Percentiles rank a stretch among this genome's conserved stretches.
Conservation (phyloP, 768 basidiomycete species). For the Mycena alexandri region DNA sequence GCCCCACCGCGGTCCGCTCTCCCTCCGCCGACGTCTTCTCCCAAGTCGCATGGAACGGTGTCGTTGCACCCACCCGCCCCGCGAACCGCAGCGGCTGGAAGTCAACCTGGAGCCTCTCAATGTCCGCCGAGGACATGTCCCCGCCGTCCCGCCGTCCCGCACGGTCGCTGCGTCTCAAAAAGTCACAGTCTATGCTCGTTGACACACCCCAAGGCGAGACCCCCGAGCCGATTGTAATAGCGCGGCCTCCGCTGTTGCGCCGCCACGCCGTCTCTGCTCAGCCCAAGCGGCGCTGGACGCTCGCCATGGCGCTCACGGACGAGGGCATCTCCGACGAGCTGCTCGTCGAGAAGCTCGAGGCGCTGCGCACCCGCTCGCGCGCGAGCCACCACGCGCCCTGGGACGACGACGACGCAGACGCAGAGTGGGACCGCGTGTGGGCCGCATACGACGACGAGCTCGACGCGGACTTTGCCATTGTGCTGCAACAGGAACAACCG, state of each 20-base stretch:
- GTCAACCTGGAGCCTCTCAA: slow-evolving; percentile 30
- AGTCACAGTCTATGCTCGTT: slow-evolving; percentile 17
- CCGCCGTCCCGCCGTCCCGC: neutral
- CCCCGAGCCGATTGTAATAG: neutral
- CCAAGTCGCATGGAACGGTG: slow-evolving; percentile 29
- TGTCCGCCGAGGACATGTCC: neutral
- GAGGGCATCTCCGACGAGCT: slow-evolving; percentile 54
- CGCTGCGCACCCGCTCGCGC: slow-evolving; percentile 33
- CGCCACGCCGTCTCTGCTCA: slow-evolving; percentile 19
- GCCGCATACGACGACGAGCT: slow-evolving; percentile 33
- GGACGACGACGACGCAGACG: slow-evolving; percentile 3
- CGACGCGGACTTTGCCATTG: slow-evolving; percentile 17
- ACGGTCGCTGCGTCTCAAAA: neutral
- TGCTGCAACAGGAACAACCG: slow-evolving; percentile 14
- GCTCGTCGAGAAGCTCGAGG: slow-evolving; percentile 52
- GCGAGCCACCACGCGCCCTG: neutral
- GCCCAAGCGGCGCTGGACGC: slow-evolving; percentile 41
- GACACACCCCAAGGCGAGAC: slow-evolving; percentile 23
- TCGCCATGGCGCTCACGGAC: slow-evolving; percentile 55
- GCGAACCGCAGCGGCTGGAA: slow-evolving; percentile 28
- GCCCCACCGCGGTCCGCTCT: slow-evolving; percentile 17
- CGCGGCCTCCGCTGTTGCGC: slow-evolving; percentile 24
- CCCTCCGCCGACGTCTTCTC: slow-evolving; percentile 14
- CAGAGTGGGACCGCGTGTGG: slow-evolving; percentile 36
- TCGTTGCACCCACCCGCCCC: slow-evolving; percentile 4